phyloP scores from a whole-genome alignment of 148 eudicot species.

The Pouteria glomerata region DNA sequence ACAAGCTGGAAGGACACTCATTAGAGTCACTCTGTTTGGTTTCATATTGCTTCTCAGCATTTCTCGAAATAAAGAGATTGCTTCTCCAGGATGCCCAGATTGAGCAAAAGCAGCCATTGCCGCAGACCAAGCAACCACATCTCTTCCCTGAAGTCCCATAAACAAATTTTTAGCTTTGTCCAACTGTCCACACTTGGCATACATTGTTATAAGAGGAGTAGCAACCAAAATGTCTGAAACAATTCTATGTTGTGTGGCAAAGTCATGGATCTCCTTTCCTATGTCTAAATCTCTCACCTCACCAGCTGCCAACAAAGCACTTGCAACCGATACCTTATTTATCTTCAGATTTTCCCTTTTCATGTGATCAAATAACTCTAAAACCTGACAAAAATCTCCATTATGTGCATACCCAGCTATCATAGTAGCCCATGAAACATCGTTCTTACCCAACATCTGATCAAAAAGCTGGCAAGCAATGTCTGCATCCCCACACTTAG shows the following conservation, averaged over 20 bases:
- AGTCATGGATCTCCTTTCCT: conserved; percentile 54
- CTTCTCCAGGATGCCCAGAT: conserved; percentile 41
- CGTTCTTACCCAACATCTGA: conserved; percentile 37
- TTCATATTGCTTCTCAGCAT: conserved; percentile 47
- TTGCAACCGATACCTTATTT: conserved; percentile 57
- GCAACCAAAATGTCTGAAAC: conserved; percentile 49
- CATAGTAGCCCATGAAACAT: conserved; percentile 70
- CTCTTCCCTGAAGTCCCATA: conserved; percentile 43
- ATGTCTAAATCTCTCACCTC: conserved; percentile 52
- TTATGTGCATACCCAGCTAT: conserved; percentile 68
- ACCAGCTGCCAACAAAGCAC: conserved; percentile 58
- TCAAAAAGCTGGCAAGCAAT: conserved; percentile 44
- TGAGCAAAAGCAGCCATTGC: conserved; percentile 57
- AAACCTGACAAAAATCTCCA: conserved; percentile 34
- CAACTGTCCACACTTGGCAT: conserved; percentile 57
- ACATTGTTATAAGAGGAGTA: conserved; percentile 71
- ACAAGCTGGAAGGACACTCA: conserved; percentile 64
- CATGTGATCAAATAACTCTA: conserved; percentile 51
- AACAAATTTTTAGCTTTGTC: conserved; percentile 44
- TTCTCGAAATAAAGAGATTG: conserved; percentile 45
- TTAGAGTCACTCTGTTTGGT: conserved; percentile 53
- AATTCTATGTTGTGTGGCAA: conserved; percentile 30
- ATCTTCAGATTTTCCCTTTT: conserved; percentile 29
- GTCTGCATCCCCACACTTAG: conserved; percentile 40
- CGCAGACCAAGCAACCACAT: conserved; percentile 74